Percentiles rank a stretch among this genome's conserved stretches.
These are phyloP conservation scores for Arthroderma sp. DNA, from an alignment of 2,329 filamentous ascomycete species.

Conservation along the genomic window DNA sequence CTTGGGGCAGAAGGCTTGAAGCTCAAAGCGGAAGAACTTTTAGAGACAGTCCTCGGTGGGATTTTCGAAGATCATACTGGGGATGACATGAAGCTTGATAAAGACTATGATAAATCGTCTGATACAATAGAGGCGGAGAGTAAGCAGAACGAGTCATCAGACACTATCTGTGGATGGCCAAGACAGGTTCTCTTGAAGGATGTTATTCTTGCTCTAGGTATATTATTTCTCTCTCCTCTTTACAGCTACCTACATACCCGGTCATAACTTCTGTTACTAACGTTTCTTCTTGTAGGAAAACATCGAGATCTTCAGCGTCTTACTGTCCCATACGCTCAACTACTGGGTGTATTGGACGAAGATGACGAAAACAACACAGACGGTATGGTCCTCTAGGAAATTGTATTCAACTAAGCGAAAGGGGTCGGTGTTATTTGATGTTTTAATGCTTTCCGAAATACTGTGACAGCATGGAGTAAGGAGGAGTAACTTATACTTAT, in stretches of 20 bases:
- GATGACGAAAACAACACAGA: constrained; percentile 8
- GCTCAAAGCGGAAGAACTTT: constrained; percentile 81
- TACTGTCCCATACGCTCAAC: constrained; percentile 83
- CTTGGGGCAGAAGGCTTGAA: constrained; percentile 79
- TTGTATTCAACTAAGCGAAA: too few relatives aligned
- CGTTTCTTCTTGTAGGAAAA: constrained; percentile 54
- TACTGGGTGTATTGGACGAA: constrained; percentile 46
- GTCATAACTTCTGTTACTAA: constrained; percentile 9
- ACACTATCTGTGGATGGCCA: constrained; percentile 80
- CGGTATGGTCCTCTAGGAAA: too few relatives aligned
- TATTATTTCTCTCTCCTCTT: constrained; percentile 21
- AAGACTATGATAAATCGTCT: not conserved
- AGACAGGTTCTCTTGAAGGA: constrained; percentile 76
- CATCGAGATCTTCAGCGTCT: constrained; percentile 86
- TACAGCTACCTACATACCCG: not conserved
- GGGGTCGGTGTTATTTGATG: too few relatives aligned
- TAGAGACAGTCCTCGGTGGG: constrained; percentile 68
- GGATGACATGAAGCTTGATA: constrained; percentile 30
- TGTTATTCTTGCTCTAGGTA: constrained; percentile 85
- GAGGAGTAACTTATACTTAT: too few relatives aligned
- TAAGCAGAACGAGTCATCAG: constrained; percentile 54
- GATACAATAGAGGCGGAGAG: constrained; percentile 32
- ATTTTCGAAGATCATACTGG: constrained; percentile 44
- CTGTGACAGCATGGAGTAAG: too few relatives aligned
- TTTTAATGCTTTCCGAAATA: too few relatives aligned